Evolutionary conservation across 768 basidiomycete species (phyloP).

Genomic region (Asterophora lycoperdoides): DNA sequence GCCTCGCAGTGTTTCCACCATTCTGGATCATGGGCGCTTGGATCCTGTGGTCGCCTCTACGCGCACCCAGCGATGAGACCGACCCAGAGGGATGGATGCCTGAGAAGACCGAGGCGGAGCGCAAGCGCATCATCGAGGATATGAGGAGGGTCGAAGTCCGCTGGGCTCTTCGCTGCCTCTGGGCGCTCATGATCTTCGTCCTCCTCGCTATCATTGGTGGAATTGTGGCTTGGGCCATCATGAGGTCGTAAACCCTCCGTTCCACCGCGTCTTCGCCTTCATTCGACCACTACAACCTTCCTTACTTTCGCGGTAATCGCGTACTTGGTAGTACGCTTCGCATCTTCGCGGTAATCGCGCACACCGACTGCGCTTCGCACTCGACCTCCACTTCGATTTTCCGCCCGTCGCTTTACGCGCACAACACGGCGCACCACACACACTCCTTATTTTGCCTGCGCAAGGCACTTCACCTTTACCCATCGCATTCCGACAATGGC

Average conservation of each 20-base stretch:
- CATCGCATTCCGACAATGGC: not conserved
- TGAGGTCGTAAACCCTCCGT: constrained; percentile 15
- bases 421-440: not conserved
- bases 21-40: constrained; percentile 60
- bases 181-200: constrained; percentile 45
- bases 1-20: constrained; percentile 48
- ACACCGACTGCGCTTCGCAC: not conserved
- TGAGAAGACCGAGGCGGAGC: constrained; percentile 52
- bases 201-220: constrained; percentile 31
- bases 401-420: not conserved
- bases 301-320: not conserved
- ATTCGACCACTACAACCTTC: not conserved
- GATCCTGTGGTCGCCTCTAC: constrained; percentile 52
- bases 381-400: not conserved
- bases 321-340: too few relatives aligned
- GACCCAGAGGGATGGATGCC: constrained; percentile 42
- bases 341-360: too few relatives aligned
- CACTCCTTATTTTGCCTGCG: not conserved
- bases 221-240: constrained; percentile 30
- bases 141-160: constrained; percentile 49
- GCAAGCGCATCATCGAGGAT: constrained; percentile 38
- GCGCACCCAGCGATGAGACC: constrained; percentile 31
- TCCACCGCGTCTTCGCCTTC: not conserved
- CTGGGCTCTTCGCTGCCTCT: constrained; percentile 55
- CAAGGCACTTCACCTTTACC: not conserved